Evolutionary conservation across 352 stramenopile genomes (phyloP), one percentile per base, ranked within the genome.

Genomic region (Poterioochromonas sp.): DNA sequence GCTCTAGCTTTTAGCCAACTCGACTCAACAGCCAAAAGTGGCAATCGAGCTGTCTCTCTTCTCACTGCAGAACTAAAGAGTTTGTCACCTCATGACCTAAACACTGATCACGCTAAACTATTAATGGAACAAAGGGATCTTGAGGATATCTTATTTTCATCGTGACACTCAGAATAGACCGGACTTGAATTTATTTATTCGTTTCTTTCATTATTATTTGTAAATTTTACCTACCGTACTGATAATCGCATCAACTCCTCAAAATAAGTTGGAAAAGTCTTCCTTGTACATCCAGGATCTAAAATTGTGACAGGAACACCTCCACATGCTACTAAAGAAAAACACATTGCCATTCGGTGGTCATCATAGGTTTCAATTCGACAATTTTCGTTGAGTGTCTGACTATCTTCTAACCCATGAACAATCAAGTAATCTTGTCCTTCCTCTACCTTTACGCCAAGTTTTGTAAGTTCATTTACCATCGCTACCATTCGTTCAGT

Each of bases 251-350:
- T 85, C 26, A 94, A 81, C 73, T 90, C 88, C 12, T 91, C 83
- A 84, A 93, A 98, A 84, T 98, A 98, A 71, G 95, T 95, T 0
- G 94, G 94, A 83, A 98, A 98, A 49, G 94, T 98, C 86, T 98
- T 98, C 76, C 92, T 90, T 3, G 93, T 97, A 84, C 94, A 98
- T 69, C 93, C 92, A 78, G 96, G 96, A 86, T 98, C 94, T 76
- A 93, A 90, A 83, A 98, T 97, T 54, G 93, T 89, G 3, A 98
- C 89, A 79, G 95, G 91, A 3, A 96, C 92, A 20, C 93, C 88
- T 11, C 88, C 93, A 77, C 96, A 93, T 39, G 96, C 92, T 0
- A 91, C 94, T 58, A 94, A 84, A 64, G 83, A 86, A 83, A 98
- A 98, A 78, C 92, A 97, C 94, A 98, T 98, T 32, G 94, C 94